Base-by-base conservation (phyloP, 1,284 basidiomycete genomes). In the Rhodotorula sp. region DNA sequence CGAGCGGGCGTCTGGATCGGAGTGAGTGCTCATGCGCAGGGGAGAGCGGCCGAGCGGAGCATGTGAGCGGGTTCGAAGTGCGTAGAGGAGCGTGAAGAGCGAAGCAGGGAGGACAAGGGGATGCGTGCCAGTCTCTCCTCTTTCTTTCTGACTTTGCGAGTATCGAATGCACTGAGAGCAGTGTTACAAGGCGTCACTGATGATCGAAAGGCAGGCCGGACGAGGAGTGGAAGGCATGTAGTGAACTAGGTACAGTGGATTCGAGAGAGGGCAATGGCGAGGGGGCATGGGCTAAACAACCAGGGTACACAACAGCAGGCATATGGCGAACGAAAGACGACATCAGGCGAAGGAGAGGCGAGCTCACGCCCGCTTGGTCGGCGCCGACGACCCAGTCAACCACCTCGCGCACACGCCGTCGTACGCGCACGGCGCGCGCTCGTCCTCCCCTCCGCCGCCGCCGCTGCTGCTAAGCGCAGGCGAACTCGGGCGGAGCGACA, bases 281-380 rank as follows among this genome's bases (percentile, higher is more conserved):
- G 25, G 7, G 19, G 10, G 19, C 8, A 21, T 17, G 48, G 4
- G 48, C 4, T 3, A 7, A 34, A 12, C 54, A 17, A 27, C 34
- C 34, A 34, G 34, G 34, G 34, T 5, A 34, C 34, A 34, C 34
- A 34, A 34, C 34, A 34, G 34, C 34, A 34, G 34, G 34, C 34
- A 34, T 34, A 34, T 34, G 34, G 34, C 34, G 34, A 10, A 48
- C 10, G 58, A 60, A 49, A 60, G 46, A n/a, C 45, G 46, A 60
- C 49, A 49, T 2, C 2, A 34, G 27, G 21, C 5, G 41, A 23
- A 14, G 45, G 9, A 14, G n/a, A 21, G 7, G n/a, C n/a, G n/a
- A n/a, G 46, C 23, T 46, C 27, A 63, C 19, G 53, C 62, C 17
- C 62, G 44, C 62, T 63, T 63, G 53, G 44, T 16, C 57, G 53